Base-by-base conservation (phyloP, 1,284 basidiomycete genomes). In the Apiotrichum gamsii region DNA sequence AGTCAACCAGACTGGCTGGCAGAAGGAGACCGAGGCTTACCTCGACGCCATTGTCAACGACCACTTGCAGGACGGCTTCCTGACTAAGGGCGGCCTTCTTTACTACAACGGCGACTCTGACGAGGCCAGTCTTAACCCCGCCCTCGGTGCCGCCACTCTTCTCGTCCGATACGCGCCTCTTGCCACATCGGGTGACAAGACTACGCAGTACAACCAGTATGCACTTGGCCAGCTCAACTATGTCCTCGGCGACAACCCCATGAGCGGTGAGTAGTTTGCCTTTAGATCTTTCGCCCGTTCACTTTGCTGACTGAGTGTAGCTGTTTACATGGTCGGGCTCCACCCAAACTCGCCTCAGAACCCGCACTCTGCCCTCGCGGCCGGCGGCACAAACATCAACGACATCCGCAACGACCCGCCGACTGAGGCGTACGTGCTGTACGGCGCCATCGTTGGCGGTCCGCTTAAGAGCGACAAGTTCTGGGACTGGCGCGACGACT, bases 311-410 rank as follows among this genome's bases (percentile, higher is more conserved):
- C 33, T 25, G 11, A 16, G 18, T 23, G 4, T 44, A 69, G 70
- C 63, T 20, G 62, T 65, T 14, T 73, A 73, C 54, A 41, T 72
- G 24, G 88, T 93, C 20, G 90, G 90, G 29, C 75, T 78, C 44
- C 89, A 93, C 68, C 87, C 89, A 4, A 94, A 94, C 72, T 86
- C 89, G 18, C 88, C 90, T 0, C 72, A 78, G 39, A 94, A 93
- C 67, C 90, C 90, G 0, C 88, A 93, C 65, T 88, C 85, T 8
- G 90, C 87, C 2, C 76, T 85, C 69, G 85, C 91, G 1, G 85
- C 84, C 45, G 90, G 90, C 32, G 90, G 87, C 1, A 76, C 43
- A 28, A 66, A 82, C 52, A 78, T 87, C 49, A 71, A 61, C 18
- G 50, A 63, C 41, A 84, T 95, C 57, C 81, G 94, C 63, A 84